These are phyloP conservation scores for Bipolaris victoriae DNA, from an alignment of 2,329 filamentous ascomycete genomes.

Conservation along the genomic window DNA sequence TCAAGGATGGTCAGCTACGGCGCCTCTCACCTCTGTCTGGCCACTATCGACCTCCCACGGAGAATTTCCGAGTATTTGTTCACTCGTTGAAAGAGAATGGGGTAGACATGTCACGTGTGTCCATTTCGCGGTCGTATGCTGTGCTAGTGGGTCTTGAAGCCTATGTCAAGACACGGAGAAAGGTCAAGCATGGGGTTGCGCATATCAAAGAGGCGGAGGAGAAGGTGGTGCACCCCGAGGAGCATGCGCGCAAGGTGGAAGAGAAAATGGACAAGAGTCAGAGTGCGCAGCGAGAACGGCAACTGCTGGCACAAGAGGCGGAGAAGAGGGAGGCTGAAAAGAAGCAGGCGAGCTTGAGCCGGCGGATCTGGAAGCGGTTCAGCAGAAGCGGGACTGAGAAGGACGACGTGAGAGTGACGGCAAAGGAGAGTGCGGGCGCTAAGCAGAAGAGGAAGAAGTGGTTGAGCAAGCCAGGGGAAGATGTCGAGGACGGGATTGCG, in stretches of 20 bases:
- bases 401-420: slow-evolving; percentile 21
- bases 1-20: slow-evolving; percentile 78
- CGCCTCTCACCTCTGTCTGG: slow-evolving; percentile 72
- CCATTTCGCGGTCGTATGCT: slow-evolving; percentile 80
- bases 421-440: slow-evolving; percentile 28
- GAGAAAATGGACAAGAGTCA: slow-evolving; percentile 63
- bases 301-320: slow-evolving; percentile 51
- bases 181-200: slow-evolving; percentile 63
- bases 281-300: slow-evolving; percentile 66
- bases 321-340: slow-evolving; percentile 56
- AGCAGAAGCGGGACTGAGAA: slow-evolving; percentile 23
- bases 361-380: slow-evolving; percentile 41
- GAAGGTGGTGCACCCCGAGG: slow-evolving; percentile 67
- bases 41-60: slow-evolving; percentile 83
- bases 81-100: slow-evolving; percentile 72
- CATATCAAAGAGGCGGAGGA: slow-evolving; percentile 62
- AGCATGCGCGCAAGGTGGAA: slow-evolving; percentile 55
- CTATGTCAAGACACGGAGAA: slow-evolving; percentile 72
- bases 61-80: slow-evolving; percentile 84
- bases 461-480: slow-evolving; percentile 42
- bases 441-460: slow-evolving; percentile 36
- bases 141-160: slow-evolving; percentile 82
- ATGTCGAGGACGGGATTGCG: slow-evolving; percentile 46
- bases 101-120: slow-evolving; percentile 79
- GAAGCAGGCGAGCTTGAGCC: slow-evolving; percentile 40